Base-by-base conservation (phyloP, 164 flowering plant genomes). In the Kalanchoe fedtschenkoi region DNA sequence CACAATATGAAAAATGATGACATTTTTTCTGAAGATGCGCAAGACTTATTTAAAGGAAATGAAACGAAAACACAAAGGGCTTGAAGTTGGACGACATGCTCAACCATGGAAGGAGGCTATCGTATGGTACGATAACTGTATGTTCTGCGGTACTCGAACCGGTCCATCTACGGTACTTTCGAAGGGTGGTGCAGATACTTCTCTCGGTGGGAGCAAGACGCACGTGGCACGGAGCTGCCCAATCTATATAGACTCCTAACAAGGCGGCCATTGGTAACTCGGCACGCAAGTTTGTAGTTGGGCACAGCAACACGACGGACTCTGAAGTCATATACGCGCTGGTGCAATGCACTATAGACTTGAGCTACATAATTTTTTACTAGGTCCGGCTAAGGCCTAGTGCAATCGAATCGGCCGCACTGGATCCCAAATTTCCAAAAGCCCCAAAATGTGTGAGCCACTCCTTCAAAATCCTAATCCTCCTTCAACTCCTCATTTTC, bases 101-200 rank as follows among this genome's bases (percentile, higher is more conserved):
- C 7, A 11, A 43, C 4, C 13, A 2, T 6, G 39, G 28, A 69
- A 58, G 13, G 47, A 51, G 59, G 75, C 69, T 2, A 53, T 62
- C 14, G 7, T 24, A 6, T 69, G 71, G 69, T 58, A 72, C 35
- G 73, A 69, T 29, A 4, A 44, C 5, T 75, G 78, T 54, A 58
- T 66, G 66, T 9, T 75, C n/a, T n/a, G 2, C 62, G 71, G 24
- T 72, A 72, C 65, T 72, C 78, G 7, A 65, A 72, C 39, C 21
- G 16, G 2, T 5, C 53, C 13, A 63, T 63, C 13, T 16, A 33
- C 8, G 41, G 61, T 17, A 33, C 61, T 32, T 0, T 19, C 1
- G 19, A 30, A 0, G 0, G 0, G 3, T 17, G 3, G n/a, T n/a
- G n/a, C 1, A 21, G n/a, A 2, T 7, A 0, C 0, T 58, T 58